Evolutionary conservation across 257 asterid species (phyloP).

Genomic region (Forsythia suspensa): DNA sequence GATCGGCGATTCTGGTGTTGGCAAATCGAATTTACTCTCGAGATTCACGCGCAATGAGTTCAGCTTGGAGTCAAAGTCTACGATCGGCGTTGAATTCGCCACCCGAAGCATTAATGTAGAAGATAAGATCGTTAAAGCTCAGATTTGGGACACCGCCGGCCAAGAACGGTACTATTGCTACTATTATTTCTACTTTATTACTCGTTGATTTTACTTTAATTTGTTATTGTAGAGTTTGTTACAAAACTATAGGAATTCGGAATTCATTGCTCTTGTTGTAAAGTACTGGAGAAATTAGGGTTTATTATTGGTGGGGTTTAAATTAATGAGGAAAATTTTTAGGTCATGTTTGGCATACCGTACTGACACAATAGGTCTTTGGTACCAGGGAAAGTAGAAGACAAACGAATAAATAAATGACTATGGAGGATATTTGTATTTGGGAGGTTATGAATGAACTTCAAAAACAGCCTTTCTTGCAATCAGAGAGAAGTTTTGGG

Average conservation of each 20-base stretch:
- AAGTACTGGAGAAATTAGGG: constrained; percentile 18
- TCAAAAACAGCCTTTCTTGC: not conserved
- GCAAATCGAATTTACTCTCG: constrained; percentile 29
- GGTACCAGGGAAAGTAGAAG: not conserved
- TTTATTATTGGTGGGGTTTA: not conserved
- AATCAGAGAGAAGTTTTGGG: not conserved
- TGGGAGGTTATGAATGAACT: not conserved
- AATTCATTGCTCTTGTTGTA: not conserved
- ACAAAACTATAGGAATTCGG: not conserved
- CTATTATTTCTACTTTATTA: not conserved
- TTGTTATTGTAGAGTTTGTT: not conserved
- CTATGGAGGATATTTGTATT: too few relatives aligned
- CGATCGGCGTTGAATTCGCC: constrained; percentile 36
- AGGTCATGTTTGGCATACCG: not conserved
- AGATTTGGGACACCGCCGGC: constrained; percentile 40
- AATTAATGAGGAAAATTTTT: too few relatives aligned
- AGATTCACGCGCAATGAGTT: constrained; percentile 31
- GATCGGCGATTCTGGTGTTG: constrained; percentile 37
- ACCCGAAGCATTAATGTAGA: constrained; percentile 31
- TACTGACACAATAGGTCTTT: too few relatives aligned
- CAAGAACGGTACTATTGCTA: constrained; percentile 22
- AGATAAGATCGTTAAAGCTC: constrained; percentile 36
- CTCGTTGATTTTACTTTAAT: not conserved
- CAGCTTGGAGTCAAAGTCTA: constrained; percentile 34
- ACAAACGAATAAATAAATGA: not conserved